phyloP scores from a whole-genome alignment of 2,329 filamentous ascomycete genomes.

The Xylariaceae sp. region DNA sequence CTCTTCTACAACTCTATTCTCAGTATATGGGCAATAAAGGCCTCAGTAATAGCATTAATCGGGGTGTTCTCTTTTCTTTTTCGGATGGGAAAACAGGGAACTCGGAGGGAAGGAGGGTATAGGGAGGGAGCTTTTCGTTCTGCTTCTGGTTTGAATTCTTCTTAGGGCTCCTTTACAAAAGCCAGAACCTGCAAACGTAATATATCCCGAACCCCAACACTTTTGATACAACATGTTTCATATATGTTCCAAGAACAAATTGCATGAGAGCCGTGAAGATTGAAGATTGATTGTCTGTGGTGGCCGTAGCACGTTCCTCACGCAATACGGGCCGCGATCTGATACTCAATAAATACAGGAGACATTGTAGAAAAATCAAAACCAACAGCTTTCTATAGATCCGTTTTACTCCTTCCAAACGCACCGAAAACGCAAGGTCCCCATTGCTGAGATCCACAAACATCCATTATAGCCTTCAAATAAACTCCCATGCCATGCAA shows the following conservation, averaged over 20 bases:
- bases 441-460: conserved; percentile 8
- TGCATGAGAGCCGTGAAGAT: background rate
- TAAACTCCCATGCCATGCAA: conserved; percentile 37
- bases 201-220: conserved; percentile 9
- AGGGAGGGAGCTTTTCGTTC: background rate
- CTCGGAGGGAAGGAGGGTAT: background rate
- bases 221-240: background rate
- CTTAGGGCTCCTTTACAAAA: background rate
- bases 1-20: background rate
- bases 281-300: no score
- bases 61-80: conserved; percentile 10
- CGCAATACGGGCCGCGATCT: no score
- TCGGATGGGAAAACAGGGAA: conserved; percentile 9
- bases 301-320: no score
- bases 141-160: background rate
- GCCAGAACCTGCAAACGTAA: conserved; percentile 12
- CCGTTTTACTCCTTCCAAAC: background rate
- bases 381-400: background rate
- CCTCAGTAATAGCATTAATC: conserved; percentile 21
- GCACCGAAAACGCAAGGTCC: background rate
- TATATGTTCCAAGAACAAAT: background rate
- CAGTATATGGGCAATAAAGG: background rate
- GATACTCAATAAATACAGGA: background rate
- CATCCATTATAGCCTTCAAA: conserved; percentile 1
- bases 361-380: background rate